Base-by-base conservation (phyloP, 352 stramenopile genomes). In the Phytophthora syringae region DNA sequence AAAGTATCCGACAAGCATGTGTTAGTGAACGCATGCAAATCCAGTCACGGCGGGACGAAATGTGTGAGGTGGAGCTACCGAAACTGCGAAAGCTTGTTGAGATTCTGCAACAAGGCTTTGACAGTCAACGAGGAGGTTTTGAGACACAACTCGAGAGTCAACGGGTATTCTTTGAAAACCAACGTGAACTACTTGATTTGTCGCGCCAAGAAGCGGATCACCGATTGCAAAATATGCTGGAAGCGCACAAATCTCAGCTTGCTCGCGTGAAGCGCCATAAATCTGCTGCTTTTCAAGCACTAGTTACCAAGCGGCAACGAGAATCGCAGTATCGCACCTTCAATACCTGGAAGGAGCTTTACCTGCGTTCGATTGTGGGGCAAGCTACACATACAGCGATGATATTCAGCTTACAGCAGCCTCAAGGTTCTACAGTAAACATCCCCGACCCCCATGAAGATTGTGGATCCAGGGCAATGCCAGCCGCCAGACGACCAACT, bases 371-470 rank as follows among this genome's bases (percentile, higher is more conserved):
- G 10, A 52, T 87, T 3, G 70, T 89, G 0, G 78, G 70, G 1
- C 72, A 91, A 47, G 82, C 79, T n/a, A 89, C 80, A 18, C 82
- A 91, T 50, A 77, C 78, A 1, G 82, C 80, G 21, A 89, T 91
- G 82, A 52, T 89, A 3, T 78, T 74, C 27, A 64, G 64, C 21
- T 43, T 57, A 11, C 51, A 69, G 24, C 49, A 68, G 9, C n/a
- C 44, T 32, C 47, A 49, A n/a, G 2, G 30, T 1, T 22, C 42
- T 21, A 37, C 28, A 18, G 7, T 22, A n/a, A 27, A 66, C 4
- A 34, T 43, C 24, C 22, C 1, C 15, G 55, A 54, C 10, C 40
- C 43, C 24, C 39, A 32, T 32, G 16, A 36, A 2, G 7, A 18
- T 5, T 15, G 16, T 28, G 7, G 34, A 13, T 59, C 44, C 11